Evolutionary conservation across 106 monocot genomes (phyloP), one percentile per base, ranked within the genome.

Genomic region (Acanthochlamys bracteata): DNA sequence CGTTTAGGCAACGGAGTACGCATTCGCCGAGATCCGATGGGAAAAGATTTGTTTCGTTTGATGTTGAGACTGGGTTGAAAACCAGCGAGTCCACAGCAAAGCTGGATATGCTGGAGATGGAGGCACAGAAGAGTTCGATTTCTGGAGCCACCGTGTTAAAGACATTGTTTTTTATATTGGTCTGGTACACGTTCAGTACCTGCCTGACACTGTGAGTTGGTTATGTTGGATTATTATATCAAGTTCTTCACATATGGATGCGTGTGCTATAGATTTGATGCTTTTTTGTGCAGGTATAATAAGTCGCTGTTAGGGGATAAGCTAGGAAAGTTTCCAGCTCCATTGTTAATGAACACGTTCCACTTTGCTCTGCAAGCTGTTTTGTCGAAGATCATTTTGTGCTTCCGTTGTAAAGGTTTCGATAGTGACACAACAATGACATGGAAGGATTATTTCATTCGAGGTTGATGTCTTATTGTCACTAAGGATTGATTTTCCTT

Each of bases 321-420:
- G 42, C 71, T 87, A 10, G 87, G 84, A 53, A 84, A 83, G 51
- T 96, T 96, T 70, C 95, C 95, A 7, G 86, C 86, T 57, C 95
- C 95, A 3, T 79, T 96, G 27, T 69, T 96, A 80, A 96, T 96
- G 95, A 96, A 90, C 64, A 88, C 87, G 20, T 59, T 96, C 11
- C 95, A 96, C 56, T 96, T 96, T 61, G 53, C 80, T 58, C 70
- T 96, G 86, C 95, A 96, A 90, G 95, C 90, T 11, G 57, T 88
- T 20, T 24, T 90, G 42, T 87, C 95, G 2, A 87, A 76, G 61
- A 64, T 59, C 27, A 77, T 90, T 13, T 9, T 84, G 21, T 86
- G 68, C 23, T 75, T 73, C 42, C 81, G 67, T 51, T 71, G 67
- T 13, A 57, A 68, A 52, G 64, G 65, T 40, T 68, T 69, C 7